Base-by-base conservation (phyloP, 495 filamentous ascomycete species). In the Neurospora sublineolata region DNA sequence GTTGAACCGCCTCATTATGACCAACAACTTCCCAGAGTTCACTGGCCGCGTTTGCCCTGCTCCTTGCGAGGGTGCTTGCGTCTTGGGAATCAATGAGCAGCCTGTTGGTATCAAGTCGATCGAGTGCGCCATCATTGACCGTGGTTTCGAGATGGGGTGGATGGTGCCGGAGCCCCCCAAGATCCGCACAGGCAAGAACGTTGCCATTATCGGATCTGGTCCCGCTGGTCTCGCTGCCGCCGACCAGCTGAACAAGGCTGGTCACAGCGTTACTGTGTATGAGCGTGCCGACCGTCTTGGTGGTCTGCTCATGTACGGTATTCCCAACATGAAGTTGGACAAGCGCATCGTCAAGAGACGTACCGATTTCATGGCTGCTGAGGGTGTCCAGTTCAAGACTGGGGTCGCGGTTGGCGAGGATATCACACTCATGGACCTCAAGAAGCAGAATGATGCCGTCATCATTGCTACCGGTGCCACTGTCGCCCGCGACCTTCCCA, bases 261-360 rank as follows among this genome's bases (percentile, higher is more conserved):
- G 95, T 41, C 95, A 99, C 81, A 84, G 72, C 20, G 93, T 98
- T 70, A 97, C 93, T 18, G 92, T 99, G 18, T 98, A 97, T 81
- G 95, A 99, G 86, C 93, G 95, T 46, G 89, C 95, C 73, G 95
- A 99, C 80, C 93, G 95, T 73, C 84, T 91, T 72, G 95, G 95
- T 81, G 95, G 95, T 77, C 85, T 99, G 73, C 90, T 99, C 76
- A 99, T 99, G 95, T 89, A 99, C 79, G 95, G 95, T 75, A 99
- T 99, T 73, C 95, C 95, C 67, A 99, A 99, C 87, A 99, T 99
- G 95, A 99, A 99, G 86, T 90, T 99, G 37, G 95, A 99, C 87
- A 99, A 99, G 87, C 93, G 92, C 78, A 87, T 99, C 71, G 95
- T 99, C 68, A 93, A 98, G 86, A 92, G 95, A 68, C 92, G 95